phyloP scores from a whole-genome alignment of 2,329 filamentous ascomycete genomes.

The Colletotrichum karsti region DNA sequence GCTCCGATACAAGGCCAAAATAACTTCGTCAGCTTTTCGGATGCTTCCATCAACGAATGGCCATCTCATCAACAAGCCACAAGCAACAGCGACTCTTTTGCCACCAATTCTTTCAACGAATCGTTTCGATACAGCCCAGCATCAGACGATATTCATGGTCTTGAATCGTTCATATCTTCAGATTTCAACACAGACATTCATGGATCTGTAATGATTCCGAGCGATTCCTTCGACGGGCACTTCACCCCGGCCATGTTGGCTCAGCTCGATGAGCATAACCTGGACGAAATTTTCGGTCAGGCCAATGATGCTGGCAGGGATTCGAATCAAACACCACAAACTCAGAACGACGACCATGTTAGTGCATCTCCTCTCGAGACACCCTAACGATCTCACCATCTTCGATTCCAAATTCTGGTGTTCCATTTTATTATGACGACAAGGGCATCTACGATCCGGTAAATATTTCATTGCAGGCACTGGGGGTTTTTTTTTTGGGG shows the following conservation, averaged over 20 bases:
- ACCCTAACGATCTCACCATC: too few species aligned
- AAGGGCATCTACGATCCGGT: too few species aligned
- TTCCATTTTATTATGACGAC: too few species aligned
- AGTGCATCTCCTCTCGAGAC: too few species aligned
- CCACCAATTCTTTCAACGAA: not conserved
- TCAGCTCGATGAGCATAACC: not conserved
- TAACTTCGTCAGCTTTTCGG: not conserved
- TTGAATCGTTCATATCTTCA: not conserved
- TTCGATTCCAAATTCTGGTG: too few species aligned
- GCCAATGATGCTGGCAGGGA: not conserved
- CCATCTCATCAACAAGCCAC: not conserved
- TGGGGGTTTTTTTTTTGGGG: not conserved
- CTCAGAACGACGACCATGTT: not conserved
- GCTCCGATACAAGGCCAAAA: not conserved
- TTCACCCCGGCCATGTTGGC: not conserved
- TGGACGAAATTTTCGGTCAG: slow-evolving; percentile 9
- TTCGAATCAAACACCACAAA: not conserved
- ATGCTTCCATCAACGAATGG: not conserved
- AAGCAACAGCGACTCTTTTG: not conserved
- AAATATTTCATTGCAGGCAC: not conserved
- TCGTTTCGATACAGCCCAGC: not conserved
- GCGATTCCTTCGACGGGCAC: not conserved
- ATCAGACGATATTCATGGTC: not conserved
- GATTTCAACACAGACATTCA: not conserved
- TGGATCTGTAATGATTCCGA: not conserved